A percentile compares a stretch with the other conserved stretches of the same genome.
Evolutionary conservation across 371 early-diverging fungal species (phyloP).

Genomic region (Amoeboaphelidium protococcarum): DNA sequence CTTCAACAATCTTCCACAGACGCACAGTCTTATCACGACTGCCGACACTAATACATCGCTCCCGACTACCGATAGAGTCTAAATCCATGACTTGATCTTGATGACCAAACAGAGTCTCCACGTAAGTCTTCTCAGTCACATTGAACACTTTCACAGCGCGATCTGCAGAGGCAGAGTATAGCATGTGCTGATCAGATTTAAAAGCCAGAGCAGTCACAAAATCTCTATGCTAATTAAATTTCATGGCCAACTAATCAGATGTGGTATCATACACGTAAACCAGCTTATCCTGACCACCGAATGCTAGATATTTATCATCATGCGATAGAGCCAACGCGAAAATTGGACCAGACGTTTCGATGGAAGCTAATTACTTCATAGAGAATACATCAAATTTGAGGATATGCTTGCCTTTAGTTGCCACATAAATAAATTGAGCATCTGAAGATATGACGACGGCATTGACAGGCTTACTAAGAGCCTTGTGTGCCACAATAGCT

Average conservation of each 20-base stretch:
- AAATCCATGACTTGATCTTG: conserved; percentile 59
- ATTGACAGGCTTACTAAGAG: neutral
- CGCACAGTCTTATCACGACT: conserved; percentile 68
- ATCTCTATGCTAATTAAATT: conserved; percentile 75
- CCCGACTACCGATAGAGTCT: conserved; percentile 37
- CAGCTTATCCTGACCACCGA: conserved; percentile 61
- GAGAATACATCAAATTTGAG: conserved; percentile 42
- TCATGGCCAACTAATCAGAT: conserved; percentile 33
- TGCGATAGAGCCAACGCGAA: conserved; percentile 45
- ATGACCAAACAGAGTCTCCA: conserved; percentile 93
- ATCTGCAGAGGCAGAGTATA: conserved; percentile 72
- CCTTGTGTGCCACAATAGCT: neutral
- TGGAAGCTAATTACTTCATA: conserved; percentile 12
- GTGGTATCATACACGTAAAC: conserved; percentile 68
- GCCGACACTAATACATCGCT: conserved; percentile 77
- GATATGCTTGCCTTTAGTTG: conserved; percentile 64
- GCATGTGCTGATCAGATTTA: conserved; percentile 46
- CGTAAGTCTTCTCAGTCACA: conserved; percentile 57
- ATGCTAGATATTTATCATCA: conserved; percentile 49
- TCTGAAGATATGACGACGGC: conserved; percentile 15
- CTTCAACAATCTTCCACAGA: conserved; percentile 82
- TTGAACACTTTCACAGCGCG: conserved; percentile 90
- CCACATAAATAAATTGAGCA: conserved; percentile 41
- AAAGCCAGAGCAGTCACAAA: conserved; percentile 63
- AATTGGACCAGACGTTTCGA: conserved; percentile 30